These are phyloP conservation scores for Fusarium paranaense DNA, from an alignment of 2,329 filamentous ascomycete species.

Conservation along the genomic window DNA sequence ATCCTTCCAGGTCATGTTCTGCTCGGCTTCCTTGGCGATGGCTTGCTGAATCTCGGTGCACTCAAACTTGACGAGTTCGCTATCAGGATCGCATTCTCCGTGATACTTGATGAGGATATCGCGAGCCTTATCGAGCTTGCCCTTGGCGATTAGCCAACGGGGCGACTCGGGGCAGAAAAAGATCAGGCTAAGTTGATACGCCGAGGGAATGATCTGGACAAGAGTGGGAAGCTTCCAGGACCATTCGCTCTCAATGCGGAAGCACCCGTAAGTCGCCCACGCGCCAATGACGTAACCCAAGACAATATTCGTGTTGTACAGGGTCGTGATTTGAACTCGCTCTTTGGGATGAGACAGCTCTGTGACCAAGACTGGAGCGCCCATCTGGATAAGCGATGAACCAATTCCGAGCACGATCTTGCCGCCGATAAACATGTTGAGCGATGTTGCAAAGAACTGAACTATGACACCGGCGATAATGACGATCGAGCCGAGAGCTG, in stretches of 20 bases:
- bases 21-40: conserved; percentile 56
- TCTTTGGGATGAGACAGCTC: conserved; percentile 56
- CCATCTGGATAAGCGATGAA: conserved; percentile 54
- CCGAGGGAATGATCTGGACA: conserved; percentile 60
- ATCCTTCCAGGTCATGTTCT: conserved; percentile 56
- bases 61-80: conserved; percentile 60
- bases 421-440: conserved; percentile 54
- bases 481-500: conserved; percentile 52
- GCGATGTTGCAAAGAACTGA: conserved; percentile 49
- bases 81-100: conserved; percentile 58
- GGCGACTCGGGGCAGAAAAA: conserved; percentile 70
- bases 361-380: conserved; percentile 56
- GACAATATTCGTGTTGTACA: conserved; percentile 39
- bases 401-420: conserved; percentile 53
- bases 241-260: conserved; percentile 33
- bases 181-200: conserved; percentile 56
- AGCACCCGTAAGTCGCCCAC: conserved; percentile 42
- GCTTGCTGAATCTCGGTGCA: conserved; percentile 62
- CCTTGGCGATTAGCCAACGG: conserved; percentile 67
- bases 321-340: conserved; percentile 35
- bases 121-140: conserved; percentile 61
- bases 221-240: conserved; percentile 56
- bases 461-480: conserved; percentile 53
- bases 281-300: conserved; percentile 38
- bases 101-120: conserved; percentile 64